Conservation (phyloP, 106 monocot species). For the Ottelia alismoides region DNA sequence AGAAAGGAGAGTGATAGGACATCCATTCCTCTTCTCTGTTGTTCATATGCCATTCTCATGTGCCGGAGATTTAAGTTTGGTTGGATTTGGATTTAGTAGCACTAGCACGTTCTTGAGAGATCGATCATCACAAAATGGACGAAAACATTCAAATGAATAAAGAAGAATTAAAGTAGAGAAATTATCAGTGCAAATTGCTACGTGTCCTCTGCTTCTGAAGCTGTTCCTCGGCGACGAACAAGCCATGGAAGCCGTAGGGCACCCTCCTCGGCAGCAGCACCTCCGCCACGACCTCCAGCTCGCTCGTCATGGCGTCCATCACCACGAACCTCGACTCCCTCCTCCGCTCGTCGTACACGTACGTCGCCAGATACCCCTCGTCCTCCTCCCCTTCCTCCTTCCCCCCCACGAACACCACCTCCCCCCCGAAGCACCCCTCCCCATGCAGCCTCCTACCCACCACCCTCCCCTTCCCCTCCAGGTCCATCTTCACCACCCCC, state of each 20-base stretch:
- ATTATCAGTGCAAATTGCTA: too few species aligned
- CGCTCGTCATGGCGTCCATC: constrained; percentile 10
- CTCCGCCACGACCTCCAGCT: constrained; percentile 9
- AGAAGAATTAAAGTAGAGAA: too few species aligned
- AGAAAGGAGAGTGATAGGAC: too few species aligned
- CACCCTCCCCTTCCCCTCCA: too few species aligned
- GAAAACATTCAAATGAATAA: too few species aligned
- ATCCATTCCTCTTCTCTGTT: too few species aligned
- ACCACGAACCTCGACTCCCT: constrained; percentile 13
- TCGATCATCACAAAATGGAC: too few species aligned
- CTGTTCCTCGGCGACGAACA: background rate
- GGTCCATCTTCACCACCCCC: constrained; percentile 9
- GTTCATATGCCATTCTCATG: too few species aligned
- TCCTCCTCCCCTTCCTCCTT: background rate
- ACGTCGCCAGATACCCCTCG: background rate
- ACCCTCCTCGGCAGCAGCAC: constrained; percentile 6
- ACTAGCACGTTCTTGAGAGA: too few species aligned
- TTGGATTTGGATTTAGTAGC: too few species aligned
- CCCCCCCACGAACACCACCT: background rate
- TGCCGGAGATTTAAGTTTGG: too few species aligned
- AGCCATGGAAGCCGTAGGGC: constrained; percentile 12
- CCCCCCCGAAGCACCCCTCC: constrained; percentile 6
- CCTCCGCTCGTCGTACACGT: constrained; percentile 5
- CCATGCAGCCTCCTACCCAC: constrained; percentile 5
- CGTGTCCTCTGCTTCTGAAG: too few species aligned